Evolutionary conservation across 1,284 basidiomycete genomes (phyloP).

Genomic region (Microbotryum violaceum): DNA sequence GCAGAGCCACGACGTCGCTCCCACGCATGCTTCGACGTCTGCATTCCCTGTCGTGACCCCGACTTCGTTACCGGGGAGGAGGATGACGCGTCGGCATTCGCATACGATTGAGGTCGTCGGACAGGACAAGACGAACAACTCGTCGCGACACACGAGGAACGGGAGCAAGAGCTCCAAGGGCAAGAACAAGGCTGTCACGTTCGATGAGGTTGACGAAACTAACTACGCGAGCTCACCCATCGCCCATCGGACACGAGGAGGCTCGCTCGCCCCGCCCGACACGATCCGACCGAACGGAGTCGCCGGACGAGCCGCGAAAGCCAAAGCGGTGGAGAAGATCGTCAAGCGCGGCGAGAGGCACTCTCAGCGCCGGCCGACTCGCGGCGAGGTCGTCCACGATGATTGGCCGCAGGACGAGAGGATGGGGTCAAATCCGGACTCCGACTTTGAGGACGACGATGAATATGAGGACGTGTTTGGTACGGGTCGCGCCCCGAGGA

Average conservation of each 20-base stretch:
- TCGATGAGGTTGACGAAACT: constrained; percentile 1
- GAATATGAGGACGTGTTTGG: neutral
- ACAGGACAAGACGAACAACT: neutral
- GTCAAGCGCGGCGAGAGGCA: constrained; percentile 1
- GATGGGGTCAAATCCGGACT: constrained; percentile 40
- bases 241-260: constrained; percentile 22
- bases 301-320: constrained; percentile 8
- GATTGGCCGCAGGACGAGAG: constrained; percentile 31
- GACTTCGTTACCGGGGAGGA: neutral
- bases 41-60: neutral
- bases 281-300: neutral
- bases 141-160: neutral
- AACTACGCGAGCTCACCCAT: constrained; percentile 11
- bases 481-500: neutral
- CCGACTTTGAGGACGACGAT: constrained; percentile 1
- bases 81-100: constrained; percentile 1
- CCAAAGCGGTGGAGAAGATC: constrained; percentile 8
- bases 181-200: constrained; percentile 1
- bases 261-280: neutral
- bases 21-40: neutral
- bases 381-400: constrained; percentile 12
- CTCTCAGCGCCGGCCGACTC: neutral
- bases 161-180: neutral
- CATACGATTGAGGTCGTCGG: neutral
- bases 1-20: neutral